Evolutionary conservation across 768 basidiomycete genomes (phyloP).

Genomic region (Xerocomus potaroensis): DNA sequence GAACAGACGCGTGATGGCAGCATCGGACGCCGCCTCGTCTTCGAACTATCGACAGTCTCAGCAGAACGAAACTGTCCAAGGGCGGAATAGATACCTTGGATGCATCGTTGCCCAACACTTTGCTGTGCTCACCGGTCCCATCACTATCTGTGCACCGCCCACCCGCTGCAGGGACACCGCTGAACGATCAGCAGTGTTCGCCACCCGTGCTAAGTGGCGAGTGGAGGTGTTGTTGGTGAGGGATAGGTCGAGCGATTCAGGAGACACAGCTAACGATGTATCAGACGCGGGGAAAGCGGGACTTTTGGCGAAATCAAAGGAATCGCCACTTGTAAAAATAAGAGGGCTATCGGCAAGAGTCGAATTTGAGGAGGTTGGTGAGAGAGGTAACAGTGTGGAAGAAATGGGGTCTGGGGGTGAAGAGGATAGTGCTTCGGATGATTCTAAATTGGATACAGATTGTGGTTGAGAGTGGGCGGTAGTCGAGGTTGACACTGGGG

Average conservation of each 20-base stretch:
- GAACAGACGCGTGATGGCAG: slow-evolving; percentile 30
- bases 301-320: slow-evolving; percentile 34
- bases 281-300: slow-evolving; percentile 34
- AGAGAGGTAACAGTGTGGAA: slow-evolving; percentile 34
- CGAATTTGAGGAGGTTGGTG: slow-evolving; percentile 41
- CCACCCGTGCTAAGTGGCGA: slow-evolving; percentile 99
- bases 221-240: slow-evolving; percentile 53
- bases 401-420: slow-evolving; percentile 23
- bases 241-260: slow-evolving; percentile 31
- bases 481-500: slow-evolving; percentile 10
- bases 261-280: slow-evolving; percentile 19
- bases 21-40: slow-evolving; percentile 51
- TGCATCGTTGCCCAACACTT: slow-evolving; percentile 15
- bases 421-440: slow-evolving; percentile 22
- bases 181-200: slow-evolving; percentile 56
- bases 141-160: slow-evolving; percentile 41
- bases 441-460: slow-evolving; percentile 18
- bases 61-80: slow-evolving; percentile 16
- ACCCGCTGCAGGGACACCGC: slow-evolving; percentile 94
- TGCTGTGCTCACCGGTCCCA: slow-evolving; percentile 17
- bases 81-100: slow-evolving; percentile 34
- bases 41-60: slow-evolving; percentile 30
- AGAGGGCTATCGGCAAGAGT: slow-evolving; percentile 34
- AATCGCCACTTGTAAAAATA: slow-evolving; percentile 24
- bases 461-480: slow-evolving; percentile 19